Conservation (phyloP, 179 eudicot species). For the Drosera spatulata region DNA sequence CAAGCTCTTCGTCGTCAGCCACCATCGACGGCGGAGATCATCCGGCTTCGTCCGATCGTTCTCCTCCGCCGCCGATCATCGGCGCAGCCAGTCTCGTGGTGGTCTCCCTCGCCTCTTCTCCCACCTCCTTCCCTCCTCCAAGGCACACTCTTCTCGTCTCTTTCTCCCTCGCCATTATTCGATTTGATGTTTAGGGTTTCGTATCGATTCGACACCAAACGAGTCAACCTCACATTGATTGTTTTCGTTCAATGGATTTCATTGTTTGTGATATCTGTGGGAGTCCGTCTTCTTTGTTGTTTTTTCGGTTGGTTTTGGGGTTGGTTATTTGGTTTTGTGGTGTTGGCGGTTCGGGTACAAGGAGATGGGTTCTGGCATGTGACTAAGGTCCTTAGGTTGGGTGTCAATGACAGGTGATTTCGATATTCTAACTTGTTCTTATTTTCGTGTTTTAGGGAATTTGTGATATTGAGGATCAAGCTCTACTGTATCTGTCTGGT, state of each 20-base stretch:
- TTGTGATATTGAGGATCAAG: too few relatives aligned
- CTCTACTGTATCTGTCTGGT: too few relatives aligned
- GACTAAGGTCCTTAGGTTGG: slow-evolving; percentile 76
- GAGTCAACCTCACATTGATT: too few relatives aligned
- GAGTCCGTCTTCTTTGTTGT: too few relatives aligned
- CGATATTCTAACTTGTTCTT: background rate
- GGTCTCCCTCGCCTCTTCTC: slow-evolving; percentile 94
- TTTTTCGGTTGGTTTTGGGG: too few relatives aligned
- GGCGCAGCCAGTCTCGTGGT: slow-evolving; percentile 75
- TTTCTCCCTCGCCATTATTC: slow-evolving; percentile 36
- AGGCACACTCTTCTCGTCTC: slow-evolving; percentile 30
- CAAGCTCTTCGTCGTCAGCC: slow-evolving; percentile 6
- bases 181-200: too few relatives aligned
- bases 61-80: slow-evolving; percentile 27
- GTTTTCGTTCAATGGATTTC: too few relatives aligned
- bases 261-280: too few relatives aligned
- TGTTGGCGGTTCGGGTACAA: slow-evolving; percentile 22
- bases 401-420: slow-evolving; percentile 44
- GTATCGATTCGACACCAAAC: too few relatives aligned
- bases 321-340: too few relatives aligned
- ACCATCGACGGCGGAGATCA: slow-evolving; percentile 13
- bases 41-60: slow-evolving; percentile 24
- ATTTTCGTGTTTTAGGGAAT: too few relatives aligned
- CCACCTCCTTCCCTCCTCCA: slow-evolving; percentile 55
- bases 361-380: slow-evolving; percentile 98